phyloP scores from a whole-genome alignment of 225 moss, liverwort and hornwort species.

The Sphagnum tenellum region DNA sequence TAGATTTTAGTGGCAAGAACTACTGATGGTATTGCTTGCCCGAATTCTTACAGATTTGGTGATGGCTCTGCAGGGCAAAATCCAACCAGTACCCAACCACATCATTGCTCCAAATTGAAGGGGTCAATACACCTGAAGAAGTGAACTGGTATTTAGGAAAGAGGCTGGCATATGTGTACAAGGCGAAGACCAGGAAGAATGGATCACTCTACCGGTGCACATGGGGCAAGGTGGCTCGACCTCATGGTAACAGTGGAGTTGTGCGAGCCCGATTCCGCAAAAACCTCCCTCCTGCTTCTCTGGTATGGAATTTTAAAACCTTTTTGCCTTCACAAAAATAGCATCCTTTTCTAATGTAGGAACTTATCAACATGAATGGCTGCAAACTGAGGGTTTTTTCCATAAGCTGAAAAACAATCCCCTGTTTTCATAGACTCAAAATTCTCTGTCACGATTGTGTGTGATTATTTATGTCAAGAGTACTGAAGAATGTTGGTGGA shows the following conservation, averaged over 20 bases:
- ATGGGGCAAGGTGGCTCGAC: constrained; percentile 48
- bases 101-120: constrained; percentile 43
- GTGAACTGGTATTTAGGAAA: neutral
- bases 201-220: constrained; percentile 28
- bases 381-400: too few species aligned
- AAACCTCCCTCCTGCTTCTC: constrained; percentile 42
- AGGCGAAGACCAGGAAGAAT: too few species aligned
- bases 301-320: constrained; percentile 15
- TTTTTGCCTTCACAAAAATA: neutral
- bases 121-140: constrained; percentile 44
- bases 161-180: too few species aligned
- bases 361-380: too few species aligned
- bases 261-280: constrained; percentile 51
- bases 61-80: constrained; percentile 27
- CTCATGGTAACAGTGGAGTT: constrained; percentile 55
- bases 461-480: neutral
- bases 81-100: constrained; percentile 54
- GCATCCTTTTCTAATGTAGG: too few species aligned
- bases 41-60: neutral
- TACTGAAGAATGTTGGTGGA: neutral
- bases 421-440: too few species aligned
- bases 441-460: neutral
- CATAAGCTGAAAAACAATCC: too few species aligned
- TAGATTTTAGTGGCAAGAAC: too few species aligned
- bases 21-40: too few species aligned